Base-by-base conservation (phyloP, 495 filamentous ascomycete species). In the Hyaloscypha finlandica region DNA sequence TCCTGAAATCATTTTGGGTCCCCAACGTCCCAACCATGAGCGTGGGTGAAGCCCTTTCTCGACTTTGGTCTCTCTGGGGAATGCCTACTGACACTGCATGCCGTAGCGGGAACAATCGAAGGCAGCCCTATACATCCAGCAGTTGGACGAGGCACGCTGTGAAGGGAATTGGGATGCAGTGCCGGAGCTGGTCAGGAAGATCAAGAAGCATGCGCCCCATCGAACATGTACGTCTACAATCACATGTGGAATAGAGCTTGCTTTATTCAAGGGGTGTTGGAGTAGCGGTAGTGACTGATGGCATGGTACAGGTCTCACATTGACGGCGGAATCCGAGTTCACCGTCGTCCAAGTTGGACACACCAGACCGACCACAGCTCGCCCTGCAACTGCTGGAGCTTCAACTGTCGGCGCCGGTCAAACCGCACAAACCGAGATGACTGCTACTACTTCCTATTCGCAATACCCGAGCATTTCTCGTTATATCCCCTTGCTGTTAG, bases 201-300 rank as follows among this genome's bases (percentile, higher is more conserved):
- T 97, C 67, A 90, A 87, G 71, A 97, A 98, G 74, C 94, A 98
- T 85, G 92, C 93, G 67, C 90, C 93, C 55, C 88, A 94, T 37
- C 88, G 90, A 73, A 85, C 84, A 75, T 97, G 95, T 97, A 88
- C 66, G 84, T 74, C 62, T 54, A 68, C 68, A 45, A 42, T 19
- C 16, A 4, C 16, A 2, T 48, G 4, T 48, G 42, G 11, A 19
- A 19, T 19, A 19, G 42, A 16, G 9, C 42, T 16, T 16, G 42
- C 4, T 19, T 11, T 48, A 6, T 48, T 12, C 42, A 48, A 48
- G 42, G 16, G 9, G 14, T 8, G 14, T 19, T 19, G 14, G 6
- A 4, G 4, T 48, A 48, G 8, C 42, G 4, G 16, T 4, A 48
- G 42, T 48, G 31, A 65, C 63, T 72, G 45, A 62, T 57, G 25